Evolutionary conservation across 805 yeast genomes (phyloP).

Genomic region (Candida pseudoglaebosa): DNA sequence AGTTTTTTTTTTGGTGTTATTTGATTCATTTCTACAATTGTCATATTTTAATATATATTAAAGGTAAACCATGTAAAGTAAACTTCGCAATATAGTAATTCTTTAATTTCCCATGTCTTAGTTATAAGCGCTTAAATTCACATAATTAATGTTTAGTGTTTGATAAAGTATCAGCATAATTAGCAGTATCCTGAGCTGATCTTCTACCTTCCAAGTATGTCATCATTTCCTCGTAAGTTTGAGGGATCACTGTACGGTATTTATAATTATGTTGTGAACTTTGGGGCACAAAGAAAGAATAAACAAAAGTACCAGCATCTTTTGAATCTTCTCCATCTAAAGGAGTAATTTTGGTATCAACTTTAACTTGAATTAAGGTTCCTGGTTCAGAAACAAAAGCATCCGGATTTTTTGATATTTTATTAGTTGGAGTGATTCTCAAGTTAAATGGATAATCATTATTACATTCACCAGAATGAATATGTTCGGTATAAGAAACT

Average conservation of each 20-base stretch:
- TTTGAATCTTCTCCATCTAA: conserved; percentile 57
- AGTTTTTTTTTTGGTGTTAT: background rate
- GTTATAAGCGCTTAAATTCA: no score
- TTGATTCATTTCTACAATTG: background rate
- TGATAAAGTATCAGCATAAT: conserved; percentile 48
- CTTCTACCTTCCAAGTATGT: conserved; percentile 86
- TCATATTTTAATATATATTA: conserved; percentile 1
- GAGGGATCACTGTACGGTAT: conserved; percentile 77
- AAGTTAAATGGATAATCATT: conserved; percentile 43
- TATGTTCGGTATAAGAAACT: conserved; percentile 82
- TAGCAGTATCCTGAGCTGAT: conserved; percentile 79
- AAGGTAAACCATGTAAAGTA: no score
- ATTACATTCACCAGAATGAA: conserved; percentile 40
- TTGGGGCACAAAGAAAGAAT: conserved; percentile 80
- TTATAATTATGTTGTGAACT: conserved; percentile 48
- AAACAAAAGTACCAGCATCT: conserved; percentile 84
- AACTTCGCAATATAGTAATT: no score
- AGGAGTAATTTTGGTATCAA: conserved; percentile 72
- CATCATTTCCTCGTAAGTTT: conserved; percentile 89
- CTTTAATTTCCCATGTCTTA: no score
- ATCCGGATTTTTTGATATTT: conserved; percentile 44
- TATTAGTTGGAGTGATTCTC: conserved; percentile 56
- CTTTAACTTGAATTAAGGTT: conserved; percentile 84
- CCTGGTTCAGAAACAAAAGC: conserved; percentile 75
- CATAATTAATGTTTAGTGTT: no score